Base-by-base conservation (phyloP, 169 alveolate species). In the Blepharisma undulans region DNA sequence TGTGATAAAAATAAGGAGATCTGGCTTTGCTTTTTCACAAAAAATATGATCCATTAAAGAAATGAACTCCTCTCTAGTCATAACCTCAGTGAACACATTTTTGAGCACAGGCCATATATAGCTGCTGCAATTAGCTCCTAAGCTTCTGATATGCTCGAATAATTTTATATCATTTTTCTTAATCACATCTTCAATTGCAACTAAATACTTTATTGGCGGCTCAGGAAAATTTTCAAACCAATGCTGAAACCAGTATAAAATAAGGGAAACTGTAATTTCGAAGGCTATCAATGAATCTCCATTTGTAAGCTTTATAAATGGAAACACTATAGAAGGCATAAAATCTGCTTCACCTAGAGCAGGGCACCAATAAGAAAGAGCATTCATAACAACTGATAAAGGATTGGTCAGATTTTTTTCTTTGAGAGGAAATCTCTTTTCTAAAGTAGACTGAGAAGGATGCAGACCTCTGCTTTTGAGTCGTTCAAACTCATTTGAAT, bases 71-170 rank as follows among this genome's bases (percentile, higher is more conserved):
- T 92, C 94, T 32, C 91, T 76, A 8, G 92, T 48, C 14, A 91
- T 48, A 5, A 94, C 94, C 33, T 90, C 93, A 32, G 95, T 90
- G 29, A 94, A 94, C 72, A 91, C 29, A 72, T 74, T 72, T 30
- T 87, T 86, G 2, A 94, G 90, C 29, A 92, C 21, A 22, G 95
- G 95, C 96, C 96, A 94, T 10, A 93, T 88, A 59, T 82, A 94
- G 18, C 16, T 60, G 22, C 61, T 22, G 21, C 78, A 59, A 22
- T 22, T 82, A 78, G 14, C 61, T 25, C 34, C 29, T 59, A 82
- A 59, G 18, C 12, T 36, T 25, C 27, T 33, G 60, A 82, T 72
- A 60, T 82, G 89, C 78, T 82, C 27, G 12, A 21, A 36, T n/a
- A 82, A 33, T 30, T 30, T 30, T 7, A 72, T n/a, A 22, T 82